Base-by-base conservation (phyloP, 1,284 basidiomycete genomes). In the Termitomyces sp. region DNA sequence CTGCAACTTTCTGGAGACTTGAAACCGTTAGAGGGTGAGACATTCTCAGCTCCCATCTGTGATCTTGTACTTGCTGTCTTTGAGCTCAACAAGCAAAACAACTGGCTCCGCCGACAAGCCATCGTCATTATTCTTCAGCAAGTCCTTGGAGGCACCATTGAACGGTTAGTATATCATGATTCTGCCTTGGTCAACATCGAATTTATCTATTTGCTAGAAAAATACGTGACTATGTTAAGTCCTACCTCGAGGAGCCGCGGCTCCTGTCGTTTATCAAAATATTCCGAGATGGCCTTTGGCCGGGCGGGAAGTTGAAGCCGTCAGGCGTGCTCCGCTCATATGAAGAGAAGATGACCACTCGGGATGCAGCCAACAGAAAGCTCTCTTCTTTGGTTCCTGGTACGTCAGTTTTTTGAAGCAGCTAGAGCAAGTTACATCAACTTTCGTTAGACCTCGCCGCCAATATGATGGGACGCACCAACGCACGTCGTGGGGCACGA, bases 61-160 rank as follows among this genome's bases (percentile, higher is more conserved):
- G 94, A 98, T 66, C 76, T 98, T 28, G 80, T 98, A 38, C 80
- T 98, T 52, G 92, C 94, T 21, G 78, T 98, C 7, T 98, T 98
- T 62, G 94, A 98, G 70, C 81, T 98, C 24, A 88, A 97, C 70
- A 92, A 93, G 75, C 90, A 92, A 69, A 92, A 95, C 65, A 95
- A 95, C 62, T 99, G 96, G 96, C 75, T 98, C 31, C 79, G 95
- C 50, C 79, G 93, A n/a, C 95, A 98, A 69, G 95, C 96, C 1
- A 93, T 98, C 61, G 90, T 98, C 12, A 92, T 98, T 54, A 93
- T 98, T 57, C 73, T 98, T 46, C 96, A 98, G 69, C 95, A 98
- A 67, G 85, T 98, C 3, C 77, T 99, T 3, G 96, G 95, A 5
- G 90, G 91, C 9, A 98, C 96, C 0, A 94, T 98, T 60, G 96